Conservation (phyloP, 2,329 filamentous ascomycete species). For the Colletotrichum tamarilloi region DNA sequence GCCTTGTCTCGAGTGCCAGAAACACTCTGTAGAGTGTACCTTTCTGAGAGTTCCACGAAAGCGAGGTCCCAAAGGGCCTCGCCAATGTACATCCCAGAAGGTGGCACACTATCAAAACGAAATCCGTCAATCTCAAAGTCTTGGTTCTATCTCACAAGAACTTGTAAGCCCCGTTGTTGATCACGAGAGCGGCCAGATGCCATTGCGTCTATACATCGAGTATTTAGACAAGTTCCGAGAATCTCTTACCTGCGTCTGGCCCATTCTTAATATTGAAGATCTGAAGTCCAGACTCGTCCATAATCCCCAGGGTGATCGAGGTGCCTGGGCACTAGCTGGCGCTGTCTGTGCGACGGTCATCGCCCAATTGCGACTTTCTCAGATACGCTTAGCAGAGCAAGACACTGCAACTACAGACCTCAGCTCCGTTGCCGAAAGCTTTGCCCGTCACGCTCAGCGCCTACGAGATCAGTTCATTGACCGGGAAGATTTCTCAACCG, state of each 20-base stretch:
- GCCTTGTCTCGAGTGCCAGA: background rate
- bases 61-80: background rate
- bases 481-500: background rate
- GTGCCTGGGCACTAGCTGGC: background rate
- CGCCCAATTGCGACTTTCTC: background rate
- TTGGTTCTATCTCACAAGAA: background rate
- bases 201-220: background rate
- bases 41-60: background rate
- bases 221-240: background rate
- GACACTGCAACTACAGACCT: background rate
- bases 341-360: background rate
- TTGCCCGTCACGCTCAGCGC: background rate
- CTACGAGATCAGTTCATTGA: background rate
- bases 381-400: background rate
- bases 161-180: background rate
- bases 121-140: background rate
- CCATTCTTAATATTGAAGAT: background rate
- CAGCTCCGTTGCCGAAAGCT: background rate
- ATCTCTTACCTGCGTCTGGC: background rate
- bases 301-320: background rate
- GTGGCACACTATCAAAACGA: background rate
- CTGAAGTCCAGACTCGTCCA: background rate
- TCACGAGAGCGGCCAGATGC: background rate
- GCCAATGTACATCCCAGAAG: background rate
- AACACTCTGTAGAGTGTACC: background rate